Conservation (phyloP, 805 yeast species). For the Phaffomyces antillensis region DNA sequence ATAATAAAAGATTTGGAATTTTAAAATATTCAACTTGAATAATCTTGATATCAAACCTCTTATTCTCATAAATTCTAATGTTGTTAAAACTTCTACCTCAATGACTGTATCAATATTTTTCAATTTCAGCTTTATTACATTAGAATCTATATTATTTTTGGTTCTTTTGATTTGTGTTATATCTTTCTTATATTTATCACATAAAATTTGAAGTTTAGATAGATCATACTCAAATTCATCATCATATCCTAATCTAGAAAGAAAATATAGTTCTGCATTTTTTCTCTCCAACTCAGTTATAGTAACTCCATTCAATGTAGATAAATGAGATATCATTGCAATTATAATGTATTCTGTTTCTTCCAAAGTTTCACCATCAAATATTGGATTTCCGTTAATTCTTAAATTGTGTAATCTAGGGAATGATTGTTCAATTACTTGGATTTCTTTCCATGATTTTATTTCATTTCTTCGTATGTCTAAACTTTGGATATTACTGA, state of each 20-base stretch:
- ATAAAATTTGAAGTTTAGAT: conserved; percentile 32
- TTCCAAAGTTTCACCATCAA: conserved; percentile 15
- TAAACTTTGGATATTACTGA: conserved; percentile 23
- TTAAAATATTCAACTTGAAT: conserved; percentile 18
- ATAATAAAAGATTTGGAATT: conserved; percentile 20
- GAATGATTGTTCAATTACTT: conserved; percentile 30
- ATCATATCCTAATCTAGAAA: conserved; percentile 36
- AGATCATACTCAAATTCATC: conserved; percentile 22
- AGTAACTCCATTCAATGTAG: conserved; percentile 50
- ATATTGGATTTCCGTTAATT: conserved; percentile 48
- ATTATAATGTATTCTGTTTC: conserved; percentile 31
- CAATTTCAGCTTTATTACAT: conserved; percentile 3
- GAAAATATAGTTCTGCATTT: conserved; percentile 64
- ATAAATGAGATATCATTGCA: conserved; percentile 36
- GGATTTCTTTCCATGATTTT: conserved; percentile 40
- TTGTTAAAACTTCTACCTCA: conserved; percentile 18
- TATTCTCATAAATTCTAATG: conserved; percentile 30
- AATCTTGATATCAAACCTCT: conserved; percentile 25
- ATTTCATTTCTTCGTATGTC: conserved; percentile 50
- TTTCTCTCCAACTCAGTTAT: conserved; percentile 40
- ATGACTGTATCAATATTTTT: neutral
- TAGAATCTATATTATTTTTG: neutral
- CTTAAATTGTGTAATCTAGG: conserved; percentile 40
- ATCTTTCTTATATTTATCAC: conserved; percentile 26
- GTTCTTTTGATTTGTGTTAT: neutral